Base-by-base conservation (phyloP, 257 asterid species). In the Scutellaria baicalensis region DNA sequence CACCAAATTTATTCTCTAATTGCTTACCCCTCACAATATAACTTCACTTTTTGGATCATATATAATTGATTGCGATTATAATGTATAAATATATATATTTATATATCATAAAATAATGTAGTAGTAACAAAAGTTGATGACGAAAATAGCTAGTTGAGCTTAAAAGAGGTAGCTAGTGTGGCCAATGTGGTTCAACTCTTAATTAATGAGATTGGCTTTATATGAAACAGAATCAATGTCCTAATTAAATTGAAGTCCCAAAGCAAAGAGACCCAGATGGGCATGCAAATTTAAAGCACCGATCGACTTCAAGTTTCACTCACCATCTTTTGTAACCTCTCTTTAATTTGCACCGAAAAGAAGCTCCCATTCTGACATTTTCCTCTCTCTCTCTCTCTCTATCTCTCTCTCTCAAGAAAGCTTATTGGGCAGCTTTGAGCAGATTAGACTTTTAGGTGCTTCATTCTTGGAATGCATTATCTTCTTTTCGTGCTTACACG, bases 271-370 rank as follows among this genome's bases (percentile, higher is more conserved):
- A 40, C 6, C 64, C 62, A 54, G 71, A 66, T 27, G 3, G 45
- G 66, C 75, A 64, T 78, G 76, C 78, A 72, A 70, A 78, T 73
- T 72, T 68, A 69, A 74, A 31, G 63, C 77, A 78, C 85, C 82
- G 81, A 78, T 84, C 82, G 81, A 78, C 79, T 72, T 21, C n/a
- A 27, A 27, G 33, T 27, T 27, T n/a, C n/a, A n/a, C n/a, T n/a
- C n/a, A n/a, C n/a, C n/a, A n/a, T n/a, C n/a, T n/a, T 70, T 45
- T 45, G 23, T 39, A 70, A 66, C 66, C 67, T 55, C 77, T 66
- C 84, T 82, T 83, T n/a, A n/a, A n/a, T n/a, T n/a, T 88, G 86
- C 96, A 89, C 89, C 89, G 87, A 86, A 89, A 89, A 84, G 85
- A 74, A 81, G 80, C 65, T 75, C 33, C 47, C 77, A 49, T 67